Conservation (phyloP, 164 flowering plant species). For the Umbilicus rupestris region DNA sequence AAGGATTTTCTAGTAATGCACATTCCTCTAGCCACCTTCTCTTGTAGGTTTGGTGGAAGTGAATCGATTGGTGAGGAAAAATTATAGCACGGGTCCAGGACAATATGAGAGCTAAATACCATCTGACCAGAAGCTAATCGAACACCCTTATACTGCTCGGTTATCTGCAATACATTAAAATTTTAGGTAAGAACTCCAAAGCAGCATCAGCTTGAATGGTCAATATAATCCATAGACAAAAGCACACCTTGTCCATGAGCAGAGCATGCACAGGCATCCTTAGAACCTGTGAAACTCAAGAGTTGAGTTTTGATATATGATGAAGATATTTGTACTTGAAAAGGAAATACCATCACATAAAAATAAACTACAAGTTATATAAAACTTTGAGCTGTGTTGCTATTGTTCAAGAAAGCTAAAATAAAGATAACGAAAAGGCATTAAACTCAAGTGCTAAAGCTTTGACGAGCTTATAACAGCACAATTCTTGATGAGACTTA, state of each 20-base stretch:
- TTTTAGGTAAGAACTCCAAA: not conserved
- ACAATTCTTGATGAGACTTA: constrained; percentile 26
- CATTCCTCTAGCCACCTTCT: constrained; percentile 72
- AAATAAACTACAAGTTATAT: not conserved
- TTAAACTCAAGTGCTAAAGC: not conserved
- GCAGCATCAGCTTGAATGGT: not conserved
- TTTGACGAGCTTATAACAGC: not conserved
- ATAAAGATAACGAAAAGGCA: not conserved
- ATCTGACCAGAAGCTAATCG: constrained; percentile 78
- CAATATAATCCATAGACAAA: not conserved
- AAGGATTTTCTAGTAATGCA: constrained; percentile 53
- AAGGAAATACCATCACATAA: not conserved
- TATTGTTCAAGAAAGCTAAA: too few species aligned
- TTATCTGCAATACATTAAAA: constrained; percentile 34
- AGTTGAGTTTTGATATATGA: not conserved
- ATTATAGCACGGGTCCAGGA: constrained; percentile 53
- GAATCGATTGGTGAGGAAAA: constrained; percentile 19
- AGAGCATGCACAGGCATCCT: constrained; percentile 67
- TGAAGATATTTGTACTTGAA: not conserved
- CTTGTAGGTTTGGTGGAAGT: constrained; percentile 15
- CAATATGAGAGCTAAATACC: constrained; percentile 50
- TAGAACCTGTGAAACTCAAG: constrained; percentile 40
- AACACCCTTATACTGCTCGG: constrained; percentile 50
- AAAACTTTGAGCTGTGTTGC: too few species aligned
- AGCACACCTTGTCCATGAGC: constrained; percentile 60